These are phyloP conservation scores for Fusarium compactum DNA, from an alignment of 2,329 filamentous ascomycete genomes.

Conservation along the genomic window DNA sequence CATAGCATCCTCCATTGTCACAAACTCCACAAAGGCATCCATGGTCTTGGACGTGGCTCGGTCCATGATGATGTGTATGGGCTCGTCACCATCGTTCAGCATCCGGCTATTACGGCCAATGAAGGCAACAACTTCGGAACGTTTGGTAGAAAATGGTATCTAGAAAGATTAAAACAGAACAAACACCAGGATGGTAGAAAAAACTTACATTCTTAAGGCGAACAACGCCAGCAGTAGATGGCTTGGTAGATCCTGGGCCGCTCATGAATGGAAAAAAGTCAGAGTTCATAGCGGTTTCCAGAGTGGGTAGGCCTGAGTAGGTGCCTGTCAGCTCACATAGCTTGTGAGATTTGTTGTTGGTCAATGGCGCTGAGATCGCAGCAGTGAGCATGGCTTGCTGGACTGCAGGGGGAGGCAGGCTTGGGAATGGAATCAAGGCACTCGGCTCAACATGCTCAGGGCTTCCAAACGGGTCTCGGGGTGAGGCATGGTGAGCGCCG, in stretches of 20 bases:
- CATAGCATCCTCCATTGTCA: slow-evolving; percentile 64
- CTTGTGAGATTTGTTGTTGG: slow-evolving; percentile 51
- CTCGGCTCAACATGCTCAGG: slow-evolving; percentile 8
- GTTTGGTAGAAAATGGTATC: slow-evolving; percentile 68
- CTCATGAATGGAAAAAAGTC: slow-evolving; percentile 63
- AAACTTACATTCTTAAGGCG: slow-evolving; percentile 64
- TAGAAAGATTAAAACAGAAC: slow-evolving; percentile 46
- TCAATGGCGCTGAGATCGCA: slow-evolving; percentile 26
- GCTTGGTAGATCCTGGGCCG: slow-evolving; percentile 48
- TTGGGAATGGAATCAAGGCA: slow-evolving; percentile 20
- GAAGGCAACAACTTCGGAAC: slow-evolving; percentile 68
- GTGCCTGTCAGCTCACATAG: slow-evolving; percentile 55
- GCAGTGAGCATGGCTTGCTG: slow-evolving; percentile 32
- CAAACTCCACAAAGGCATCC: slow-evolving; percentile 71
- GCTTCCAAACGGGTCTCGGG: slow-evolving; percentile 39
- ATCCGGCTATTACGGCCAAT: slow-evolving; percentile 69
- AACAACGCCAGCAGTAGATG: slow-evolving; percentile 58
- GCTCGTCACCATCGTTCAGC: slow-evolving; percentile 65
- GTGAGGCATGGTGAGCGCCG: neutral
- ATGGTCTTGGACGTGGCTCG: slow-evolving; percentile 72
- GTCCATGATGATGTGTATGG: slow-evolving; percentile 74
- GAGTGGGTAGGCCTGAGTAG: slow-evolving; percentile 50
- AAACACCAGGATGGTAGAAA: too few relatives aligned
- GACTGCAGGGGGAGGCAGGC: slow-evolving; percentile 14
- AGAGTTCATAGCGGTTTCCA: slow-evolving; percentile 53